phyloP scores from a whole-genome alignment of 257 asterid species.

The Salvia rosmarinus region DNA sequence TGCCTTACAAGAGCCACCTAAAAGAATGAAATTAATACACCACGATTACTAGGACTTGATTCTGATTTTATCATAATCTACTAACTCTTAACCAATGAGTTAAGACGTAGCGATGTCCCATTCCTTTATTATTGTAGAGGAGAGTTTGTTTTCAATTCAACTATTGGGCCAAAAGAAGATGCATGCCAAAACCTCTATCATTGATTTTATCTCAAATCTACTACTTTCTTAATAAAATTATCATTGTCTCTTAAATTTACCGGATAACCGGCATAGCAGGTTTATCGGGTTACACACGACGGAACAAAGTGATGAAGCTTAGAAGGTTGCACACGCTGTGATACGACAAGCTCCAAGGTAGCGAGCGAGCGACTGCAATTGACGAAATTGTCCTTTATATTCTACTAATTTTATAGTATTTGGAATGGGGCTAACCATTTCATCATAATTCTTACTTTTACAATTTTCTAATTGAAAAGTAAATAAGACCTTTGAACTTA shows the following conservation, averaged over 20 bases:
- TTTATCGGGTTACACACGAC: neutral
- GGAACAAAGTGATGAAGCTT: neutral
- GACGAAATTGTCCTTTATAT: neutral
- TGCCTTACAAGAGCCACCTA: too few species aligned
- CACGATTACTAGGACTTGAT: too few species aligned
- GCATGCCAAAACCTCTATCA: constrained; percentile 18
- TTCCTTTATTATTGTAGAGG: too few species aligned
- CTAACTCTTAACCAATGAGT: too few species aligned
- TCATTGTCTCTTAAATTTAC: neutral
- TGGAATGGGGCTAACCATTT: neutral
- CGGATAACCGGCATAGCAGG: neutral
- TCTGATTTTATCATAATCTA: too few species aligned
- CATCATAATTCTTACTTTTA: neutral
- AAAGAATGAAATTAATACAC: too few species aligned
- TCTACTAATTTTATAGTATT: neutral
- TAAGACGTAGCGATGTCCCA: too few species aligned
- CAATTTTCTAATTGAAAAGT: neutral
- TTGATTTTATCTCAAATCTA: too few species aligned
- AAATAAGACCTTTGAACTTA: neutral
- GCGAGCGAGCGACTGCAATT: neutral
- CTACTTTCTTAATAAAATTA: too few species aligned
- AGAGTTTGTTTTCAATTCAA: neutral
- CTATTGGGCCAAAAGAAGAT: neutral
- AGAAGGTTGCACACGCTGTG: neutral
- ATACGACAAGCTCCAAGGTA: neutral